Base-by-base conservation (phyloP, 2,329 filamentous ascomycete genomes). In the Tolypocladium endophyticum region DNA sequence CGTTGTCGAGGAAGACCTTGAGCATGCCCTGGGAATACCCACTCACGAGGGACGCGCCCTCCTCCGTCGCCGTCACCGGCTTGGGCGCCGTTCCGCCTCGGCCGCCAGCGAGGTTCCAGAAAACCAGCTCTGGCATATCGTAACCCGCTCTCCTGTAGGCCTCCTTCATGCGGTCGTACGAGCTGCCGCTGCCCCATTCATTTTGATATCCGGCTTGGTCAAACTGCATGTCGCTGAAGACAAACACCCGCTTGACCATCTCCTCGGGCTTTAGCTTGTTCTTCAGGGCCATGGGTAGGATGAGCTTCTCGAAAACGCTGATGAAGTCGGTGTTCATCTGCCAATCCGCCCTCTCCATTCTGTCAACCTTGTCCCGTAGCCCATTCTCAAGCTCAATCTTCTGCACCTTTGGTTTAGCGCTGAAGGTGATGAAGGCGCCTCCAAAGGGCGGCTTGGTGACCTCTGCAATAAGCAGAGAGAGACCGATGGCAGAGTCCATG, bases 221-320 rank as follows among this genome's bases (percentile, higher is more conserved):
- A 65, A 86, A 86, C 53, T 85, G 81, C 83, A 86, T 85, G 66
- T 85, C 82, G 53, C 74, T 79, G 64, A 86, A 85, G 39, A 86
- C 78, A 64, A 86, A 85, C 20, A 86, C 67, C 4, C 80, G 78
- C 71, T 84, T 84, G 20, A 85, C 77, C 82, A 86, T 86, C 45
- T 86, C 77, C 58, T 83, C 79, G 45, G 74, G 77, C 62, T 72
- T 75, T 39, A 86, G 64, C 14, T 80, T 75, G 62, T 83, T 74
- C 55, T 73, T 53, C 9, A 79, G 58, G 0, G 83, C 82, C 73
- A 82, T 76, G 2, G 81, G 81, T 0, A 86, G 76, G 55, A 86
- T 77, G 1, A 84, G 70, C 0, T 75, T 57, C 57, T 78, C 75
- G 60, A 86, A 86, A 4, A 84, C 81, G 28, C 78, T 74, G 6